Percentiles rank a stretch among this genome's conserved stretches.
phyloP scores from a whole-genome alignment of 1,139 yeast genomes.

The Pichia sp. region DNA sequence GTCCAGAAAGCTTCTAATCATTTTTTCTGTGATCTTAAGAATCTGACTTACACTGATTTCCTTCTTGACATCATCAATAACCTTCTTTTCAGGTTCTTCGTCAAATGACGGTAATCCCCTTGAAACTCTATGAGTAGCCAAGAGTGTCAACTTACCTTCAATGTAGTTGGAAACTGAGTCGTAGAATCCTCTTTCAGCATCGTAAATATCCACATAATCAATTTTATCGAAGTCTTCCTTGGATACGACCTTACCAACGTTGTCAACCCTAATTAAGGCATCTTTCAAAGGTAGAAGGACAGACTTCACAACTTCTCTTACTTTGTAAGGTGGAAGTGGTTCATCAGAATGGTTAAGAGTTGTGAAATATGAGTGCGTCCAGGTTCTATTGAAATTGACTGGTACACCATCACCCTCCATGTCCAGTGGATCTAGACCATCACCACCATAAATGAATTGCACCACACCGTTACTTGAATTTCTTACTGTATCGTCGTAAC shows the following conservation, averaged over 20 bases:
- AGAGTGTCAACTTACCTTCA: constrained; percentile 47
- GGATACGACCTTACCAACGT: constrained; percentile 56
- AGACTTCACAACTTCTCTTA: constrained; percentile 50
- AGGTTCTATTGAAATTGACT: constrained; percentile 86
- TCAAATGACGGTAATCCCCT: constrained; percentile 42
- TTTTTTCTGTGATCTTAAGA: constrained; percentile 58
- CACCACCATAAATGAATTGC: constrained; percentile 98
- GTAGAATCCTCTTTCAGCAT: constrained; percentile 83
- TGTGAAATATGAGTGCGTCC: constrained; percentile 85
- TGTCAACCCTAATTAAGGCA: constrained; percentile 62
- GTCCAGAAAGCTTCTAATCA: constrained; percentile 65
- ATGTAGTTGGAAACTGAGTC: constrained; percentile 66
- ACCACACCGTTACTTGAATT: constrained; percentile 95
- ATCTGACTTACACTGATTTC: constrained; percentile 65
- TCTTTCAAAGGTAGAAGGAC: constrained; percentile 60
- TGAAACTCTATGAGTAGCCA: constrained; percentile 55
- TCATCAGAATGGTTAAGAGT: constrained; percentile 55
- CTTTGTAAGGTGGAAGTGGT: constrained; percentile 69
- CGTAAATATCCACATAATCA: constrained; percentile 72
- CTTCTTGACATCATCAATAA: constrained; percentile 27
- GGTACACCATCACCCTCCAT: constrained; percentile 99
- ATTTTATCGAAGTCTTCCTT: constrained; percentile 42
- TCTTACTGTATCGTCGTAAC: constrained; percentile 91
- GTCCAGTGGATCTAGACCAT: constrained; percentile 95
- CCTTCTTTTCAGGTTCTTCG: constrained; percentile 42